A percentile compares a stretch with the other conserved stretches of the same genome.
phyloP scores from a whole-genome alignment of 345 rosid species.

The Euclidium syriacum region DNA sequence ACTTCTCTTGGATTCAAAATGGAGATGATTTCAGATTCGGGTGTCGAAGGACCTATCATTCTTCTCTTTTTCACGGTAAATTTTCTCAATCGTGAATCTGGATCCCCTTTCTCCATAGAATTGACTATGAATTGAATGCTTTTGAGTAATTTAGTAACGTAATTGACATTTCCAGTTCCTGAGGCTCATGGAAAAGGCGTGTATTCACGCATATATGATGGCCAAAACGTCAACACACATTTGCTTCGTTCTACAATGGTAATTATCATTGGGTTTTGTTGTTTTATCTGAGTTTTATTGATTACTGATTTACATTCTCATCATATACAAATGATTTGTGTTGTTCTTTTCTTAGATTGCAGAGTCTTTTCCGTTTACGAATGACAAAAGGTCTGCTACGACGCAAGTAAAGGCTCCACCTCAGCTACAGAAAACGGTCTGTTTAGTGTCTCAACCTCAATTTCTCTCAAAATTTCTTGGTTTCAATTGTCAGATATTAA shows the following conservation, averaged over 20 bases:
- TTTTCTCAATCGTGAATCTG: neutral
- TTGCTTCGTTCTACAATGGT: slow-evolving; percentile 56
- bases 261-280: slow-evolving; percentile 23
- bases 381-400: slow-evolving; percentile 42
- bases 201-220: slow-evolving; percentile 38
- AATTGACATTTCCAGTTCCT: slow-evolving; percentile 38
- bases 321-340: neutral
- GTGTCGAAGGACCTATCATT: slow-evolving; percentile 44
- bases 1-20: neutral
- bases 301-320: neutral
- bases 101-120: neutral
- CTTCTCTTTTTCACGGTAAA: slow-evolving; percentile 47
- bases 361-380: slow-evolving; percentile 34
- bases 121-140: neutral
- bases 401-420: slow-evolving; percentile 61
- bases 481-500: neutral
- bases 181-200: slow-evolving; percentile 23
- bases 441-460: slow-evolving; percentile 13
- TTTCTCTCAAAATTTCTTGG: neutral
- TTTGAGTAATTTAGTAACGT: slow-evolving; percentile 1
- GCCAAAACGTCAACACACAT: slow-evolving; percentile 29
- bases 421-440: slow-evolving; percentile 65
- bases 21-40: slow-evolving; percentile 41
- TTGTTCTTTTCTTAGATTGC: slow-evolving; percentile 39
- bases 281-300: neutral